Percentiles rank a stretch among this genome's conserved stretches.
Evolutionary conservation across 805 yeast genomes (phyloP).

Genomic region (Geotrichum ghanense): DNA sequence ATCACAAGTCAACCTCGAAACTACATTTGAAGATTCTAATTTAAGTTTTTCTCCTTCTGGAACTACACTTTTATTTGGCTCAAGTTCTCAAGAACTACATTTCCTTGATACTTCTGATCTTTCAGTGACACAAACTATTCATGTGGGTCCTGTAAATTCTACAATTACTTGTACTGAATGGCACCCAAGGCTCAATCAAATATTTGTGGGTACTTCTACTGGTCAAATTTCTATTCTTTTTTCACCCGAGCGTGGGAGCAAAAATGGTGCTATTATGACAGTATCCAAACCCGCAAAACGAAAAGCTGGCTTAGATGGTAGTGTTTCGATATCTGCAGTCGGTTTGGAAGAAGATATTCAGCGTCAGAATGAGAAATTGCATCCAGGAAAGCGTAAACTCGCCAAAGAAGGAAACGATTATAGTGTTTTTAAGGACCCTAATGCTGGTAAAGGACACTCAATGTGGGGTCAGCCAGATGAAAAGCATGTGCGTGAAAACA

Average conservation of each 20-base stretch:
- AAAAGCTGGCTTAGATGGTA: conserved; percentile 24
- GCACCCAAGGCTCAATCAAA: conserved; percentile 22
- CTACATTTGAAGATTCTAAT: conserved; percentile 11
- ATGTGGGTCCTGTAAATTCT: conserved; percentile 4
- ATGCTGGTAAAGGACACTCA: conserved; percentile 6
- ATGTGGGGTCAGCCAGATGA: conserved; percentile 19
- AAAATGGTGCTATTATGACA: conserved; percentile 19
- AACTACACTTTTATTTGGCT: conserved; percentile 19
- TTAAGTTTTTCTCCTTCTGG: conserved; percentile 19
- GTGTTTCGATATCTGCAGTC: conserved; percentile 15
- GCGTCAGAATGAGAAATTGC: conserved; percentile 5
- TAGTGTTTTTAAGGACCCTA: conserved; percentile 15
- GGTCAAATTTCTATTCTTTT: conserved; percentile 22
- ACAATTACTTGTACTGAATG: conserved; percentile 16
- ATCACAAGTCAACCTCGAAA: conserved; percentile 10
- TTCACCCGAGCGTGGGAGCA: conserved; percentile 16
- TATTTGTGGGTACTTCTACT: conserved; percentile 19
- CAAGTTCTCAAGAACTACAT: conserved; percentile 14
- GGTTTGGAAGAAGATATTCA: conserved; percentile 20
- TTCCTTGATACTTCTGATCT: conserved; percentile 22
- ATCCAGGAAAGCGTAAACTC: conserved; percentile 3
- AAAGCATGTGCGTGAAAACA: conserved; percentile 13
- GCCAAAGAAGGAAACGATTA: not conserved
- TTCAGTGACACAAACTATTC: conserved; percentile 13
- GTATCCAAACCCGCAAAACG: conserved; percentile 19